These are phyloP conservation scores for Arthrobotrys sphaeroides DNA, from an alignment of 2,329 filamentous ascomycete species.

Conservation along the genomic window DNA sequence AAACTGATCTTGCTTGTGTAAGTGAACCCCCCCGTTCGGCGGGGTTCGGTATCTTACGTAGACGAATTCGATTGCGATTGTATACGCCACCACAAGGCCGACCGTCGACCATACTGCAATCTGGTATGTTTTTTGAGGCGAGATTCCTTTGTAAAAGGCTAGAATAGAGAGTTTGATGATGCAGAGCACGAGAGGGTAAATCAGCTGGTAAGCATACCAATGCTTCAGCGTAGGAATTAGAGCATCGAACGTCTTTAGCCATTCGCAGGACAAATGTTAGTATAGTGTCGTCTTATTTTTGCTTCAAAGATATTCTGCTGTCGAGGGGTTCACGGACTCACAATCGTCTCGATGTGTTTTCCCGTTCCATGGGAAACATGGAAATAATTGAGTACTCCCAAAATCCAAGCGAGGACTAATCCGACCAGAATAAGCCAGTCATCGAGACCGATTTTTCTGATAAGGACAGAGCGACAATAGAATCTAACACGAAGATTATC, in stretches of 20 bases:
- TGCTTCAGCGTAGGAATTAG: slow-evolving; percentile 59
- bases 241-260: slow-evolving; percentile 19
- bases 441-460: slow-evolving; percentile 58
- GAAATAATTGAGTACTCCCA: slow-evolving; percentile 54
- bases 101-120: slow-evolving; percentile 59
- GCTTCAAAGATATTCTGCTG: too few species aligned
- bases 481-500: slow-evolving; percentile 45
- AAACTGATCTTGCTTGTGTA: too few species aligned
- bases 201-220: slow-evolving; percentile 61
- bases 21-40: too few species aligned
- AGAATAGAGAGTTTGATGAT: slow-evolving; percentile 63
- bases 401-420: slow-evolving; percentile 51
- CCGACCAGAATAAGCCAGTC: slow-evolving; percentile 61
- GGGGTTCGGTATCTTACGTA: slow-evolving; percentile 57
- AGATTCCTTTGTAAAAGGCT: slow-evolving; percentile 63
- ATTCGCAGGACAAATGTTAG: too few species aligned
- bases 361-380: slow-evolving; percentile 54
- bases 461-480: slow-evolving; percentile 55
- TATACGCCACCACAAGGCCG: slow-evolving; percentile 58
- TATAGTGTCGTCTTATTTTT: too few species aligned
- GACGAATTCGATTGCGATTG: slow-evolving; percentile 59
- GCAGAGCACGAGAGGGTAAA: slow-evolving; percentile 60
- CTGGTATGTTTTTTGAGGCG: slow-evolving; percentile 56
- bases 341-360: slow-evolving; percentile 59
- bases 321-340: too few species aligned